Percentiles rank a stretch among this genome's conserved stretches.
Evolutionary conservation across 371 early-diverging fungal species (phyloP).

Genomic region (Coemansia sp.): DNA sequence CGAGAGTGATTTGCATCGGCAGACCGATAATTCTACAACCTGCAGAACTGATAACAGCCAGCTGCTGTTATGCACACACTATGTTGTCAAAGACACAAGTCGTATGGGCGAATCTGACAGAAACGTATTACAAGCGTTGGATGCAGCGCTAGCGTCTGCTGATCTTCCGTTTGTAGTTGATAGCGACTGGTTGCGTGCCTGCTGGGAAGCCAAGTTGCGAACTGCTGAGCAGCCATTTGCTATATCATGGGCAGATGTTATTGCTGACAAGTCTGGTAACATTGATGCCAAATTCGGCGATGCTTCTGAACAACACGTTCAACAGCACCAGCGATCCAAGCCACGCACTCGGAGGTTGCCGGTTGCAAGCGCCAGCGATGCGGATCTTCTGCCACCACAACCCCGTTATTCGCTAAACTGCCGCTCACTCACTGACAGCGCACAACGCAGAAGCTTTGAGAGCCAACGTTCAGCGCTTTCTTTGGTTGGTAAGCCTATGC

Average conservation of each 20-base stretch:
- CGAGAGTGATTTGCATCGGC: background rate
- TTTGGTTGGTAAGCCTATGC: constrained; percentile 12
- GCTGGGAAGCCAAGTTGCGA: constrained; percentile 15
- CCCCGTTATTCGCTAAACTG: background rate
- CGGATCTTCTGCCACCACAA: constrained; percentile 10
- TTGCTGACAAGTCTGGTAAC: too few species aligned
- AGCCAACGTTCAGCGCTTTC: background rate
- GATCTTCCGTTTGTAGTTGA: background rate
- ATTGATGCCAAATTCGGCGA: background rate
- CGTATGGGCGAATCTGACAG: background rate
- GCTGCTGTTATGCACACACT: constrained; percentile 21
- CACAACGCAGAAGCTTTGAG: background rate
- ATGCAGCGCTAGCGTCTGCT: background rate
- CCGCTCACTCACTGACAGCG: background rate
- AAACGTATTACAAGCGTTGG: background rate
- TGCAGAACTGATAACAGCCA: background rate
- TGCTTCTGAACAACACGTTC: background rate
- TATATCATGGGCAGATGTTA: background rate
- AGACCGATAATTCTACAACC: background rate
- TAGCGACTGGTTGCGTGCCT: constrained; percentile 22
- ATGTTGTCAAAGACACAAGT: constrained; percentile 23
- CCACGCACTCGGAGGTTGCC: background rate
- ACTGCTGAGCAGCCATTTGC: constrained; percentile 7
- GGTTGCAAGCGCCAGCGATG: background rate
- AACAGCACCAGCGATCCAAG: background rate